These are phyloP conservation scores for Plasmopara viticola DNA, from an alignment of 352 stramenopile genomes.

Conservation along the genomic window DNA sequence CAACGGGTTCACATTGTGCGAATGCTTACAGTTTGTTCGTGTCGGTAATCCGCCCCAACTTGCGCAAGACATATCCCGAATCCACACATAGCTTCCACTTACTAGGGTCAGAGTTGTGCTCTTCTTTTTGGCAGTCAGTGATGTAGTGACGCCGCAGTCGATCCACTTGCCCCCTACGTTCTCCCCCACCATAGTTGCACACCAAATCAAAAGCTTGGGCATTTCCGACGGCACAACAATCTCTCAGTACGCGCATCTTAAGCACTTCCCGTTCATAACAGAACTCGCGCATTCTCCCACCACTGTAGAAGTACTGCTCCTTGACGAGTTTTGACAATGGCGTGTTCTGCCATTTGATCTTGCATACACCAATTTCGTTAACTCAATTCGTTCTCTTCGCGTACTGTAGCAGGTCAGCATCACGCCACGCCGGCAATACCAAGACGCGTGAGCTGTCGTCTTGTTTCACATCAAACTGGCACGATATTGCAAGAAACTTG, in stretches of 20 bases:
- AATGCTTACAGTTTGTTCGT: not conserved
- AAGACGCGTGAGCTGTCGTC: slow-evolving; percentile 1
- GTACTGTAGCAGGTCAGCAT: slow-evolving; percentile 1
- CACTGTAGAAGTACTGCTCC: slow-evolving; percentile 1
- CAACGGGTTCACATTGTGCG: not conserved
- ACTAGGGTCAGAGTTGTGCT: slow-evolving; percentile 4
- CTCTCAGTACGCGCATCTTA: not conserved
- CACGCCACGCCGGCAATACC: slow-evolving; percentile 2
- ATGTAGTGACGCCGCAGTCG: slow-evolving; percentile 20
- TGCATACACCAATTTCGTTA: not conserved
- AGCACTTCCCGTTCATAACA: not conserved
- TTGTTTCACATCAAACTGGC: slow-evolving; percentile 2
- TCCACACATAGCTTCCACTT: not conserved
- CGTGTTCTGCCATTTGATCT: not conserved
- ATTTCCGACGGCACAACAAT: slow-evolving; percentile 3
- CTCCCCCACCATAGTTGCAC: slow-evolving; percentile 8
- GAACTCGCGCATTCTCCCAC: slow-evolving; percentile 1
- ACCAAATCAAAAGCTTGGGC: slow-evolving; percentile 10
- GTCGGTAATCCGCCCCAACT: not conserved
- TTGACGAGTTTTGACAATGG: not conserved
- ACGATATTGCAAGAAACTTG: not conserved
- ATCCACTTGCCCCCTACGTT: slow-evolving; percentile 9
- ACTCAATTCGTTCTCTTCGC: not conserved
- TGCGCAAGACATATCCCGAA: not conserved
- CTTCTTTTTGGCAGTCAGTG: slow-evolving; percentile 5